Evolutionary conservation across 805 yeast genomes (phyloP), one percentile per base, ranked within the genome.

Genomic region (Debaryomyces tyrocola): DNA sequence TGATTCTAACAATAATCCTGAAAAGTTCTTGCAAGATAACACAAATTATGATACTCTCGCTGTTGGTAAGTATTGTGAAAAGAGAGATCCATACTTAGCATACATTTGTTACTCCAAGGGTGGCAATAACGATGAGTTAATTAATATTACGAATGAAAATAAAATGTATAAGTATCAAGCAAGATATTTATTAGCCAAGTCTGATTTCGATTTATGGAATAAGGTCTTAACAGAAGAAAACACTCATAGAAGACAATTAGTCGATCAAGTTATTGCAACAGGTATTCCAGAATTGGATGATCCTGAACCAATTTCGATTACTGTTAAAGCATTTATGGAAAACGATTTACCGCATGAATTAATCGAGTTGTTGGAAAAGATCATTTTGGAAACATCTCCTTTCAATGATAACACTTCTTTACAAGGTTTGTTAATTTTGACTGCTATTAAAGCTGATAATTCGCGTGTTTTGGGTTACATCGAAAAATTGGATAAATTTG

Each of bases 131-230:
- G 85, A 77, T 47, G 99, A 94, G 67, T 80, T 94, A 61, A 82
- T 94, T 60, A 78, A 81, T 62, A 90, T 94, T 68, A 94, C 99
- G 55, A 94, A 94, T 67, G 98, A 94, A 62, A 94, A 94, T 68
- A 82, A 94, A 58, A 94, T 94, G 99, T 94, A 87, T 80, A 94
- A 94, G 69, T 92, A 94, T 71, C 99, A 94, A 77, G 98, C 98
- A n/a, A 85, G 98, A 67, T 94, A 94, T 65, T 77, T 94, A 59
- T 79, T 94, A 57, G 76, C 82, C 50, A 87, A 96, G 67, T 89
- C 96, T n/a, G 97, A 94, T 63, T 74, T 83, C 20, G 77, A 69
- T 6, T 77, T 94, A 54, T 94, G 98, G 97, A 70, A 80, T 46
- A 76, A 75, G 55, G 99, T 94, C 4, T 77, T 94, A 62, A 59